Base-by-base conservation (phyloP, 106 monocot species). In the Allium cepa region DNA sequence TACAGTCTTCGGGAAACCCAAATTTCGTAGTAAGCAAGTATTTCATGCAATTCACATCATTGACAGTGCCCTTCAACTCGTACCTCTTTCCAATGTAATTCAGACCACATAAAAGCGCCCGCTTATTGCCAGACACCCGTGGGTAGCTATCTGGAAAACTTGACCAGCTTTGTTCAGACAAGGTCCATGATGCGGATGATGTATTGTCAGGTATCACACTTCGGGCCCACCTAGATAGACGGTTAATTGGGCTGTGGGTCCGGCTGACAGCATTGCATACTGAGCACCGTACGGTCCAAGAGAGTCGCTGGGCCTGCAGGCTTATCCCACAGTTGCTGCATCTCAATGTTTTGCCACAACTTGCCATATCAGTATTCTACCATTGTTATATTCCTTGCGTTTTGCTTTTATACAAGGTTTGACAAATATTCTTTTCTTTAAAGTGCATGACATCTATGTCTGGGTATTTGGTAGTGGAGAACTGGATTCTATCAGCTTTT, bases 51-150 rank as follows among this genome's bases (percentile, higher is more conserved):
- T 87, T 80, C 59, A 90, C 83, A 55, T 94, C 94, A 53, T 84
- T 94, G 22, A 94, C 73, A 0, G 85, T 85, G 52, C 94, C 94
- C 64, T 77, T 80, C 68, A 94, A 83, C 80, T 94, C 87, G 62
- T 94, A 87, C 27, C 72, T 26, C 65, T 46, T 79, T 16, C 60
- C 59, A 8, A 0, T 53, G 64, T 87, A 87, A 50, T 66, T 67
- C 55, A 87, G 62, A 7, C 86, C 86, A 5, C 76, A 46, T 18
- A 87, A 64, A 60, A 87, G 22, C 27, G 86, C 86, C 59, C 77
- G 73, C 58, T 72, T 87, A 66, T 73, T 74, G 50, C 73, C 73
- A 14, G 60, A 66, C 9, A 15, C 74, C 27, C 53, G 3, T 13
- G 82, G 76, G 63, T 66, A 81, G 55, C 60, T 75, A 3, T 67